Base-by-base conservation (phyloP, 441 rosid genomes). In the Corymbia calophylla region DNA sequence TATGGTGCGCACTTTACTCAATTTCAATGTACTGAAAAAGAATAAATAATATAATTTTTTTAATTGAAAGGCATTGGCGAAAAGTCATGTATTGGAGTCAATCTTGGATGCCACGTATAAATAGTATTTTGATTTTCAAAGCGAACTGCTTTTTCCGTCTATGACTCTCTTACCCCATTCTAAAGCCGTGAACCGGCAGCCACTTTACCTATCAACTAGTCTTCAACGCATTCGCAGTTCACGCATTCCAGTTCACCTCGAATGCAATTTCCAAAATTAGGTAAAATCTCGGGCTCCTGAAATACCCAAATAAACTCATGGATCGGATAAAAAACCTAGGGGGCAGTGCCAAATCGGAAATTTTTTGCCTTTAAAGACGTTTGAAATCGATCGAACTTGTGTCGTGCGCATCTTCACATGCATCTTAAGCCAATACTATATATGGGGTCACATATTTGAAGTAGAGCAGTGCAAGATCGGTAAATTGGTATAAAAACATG, bases 321-420 rank as follows among this genome's bases (percentile, higher is more conserved):
- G 44, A 77, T 77, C n/a, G n/a, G n/a, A 27, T 73, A 12, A 39
- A 21, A 21, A 35, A 9, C 5, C 1, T 70, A 35, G 25, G 47
- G 25, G 14, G 48, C 15, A 21, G 27, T 9, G 47, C 21, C 1
- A 4, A 70, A 70, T 70, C 1, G 14, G 6, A 19, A 35, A 32
- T 35, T 70, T 2, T 4, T 3, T 19, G 12, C 6, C 18, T 15
- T 19, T 19, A 0, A 10, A 32, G 47, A 9, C 8, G 1, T 35
- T 2, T 0, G 7, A 19, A 12, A 73, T 77, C 3, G 1, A 77
- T 12, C 5, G 0, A 77, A 39, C 15, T 77, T 3, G 6, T 6
- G 17, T 6, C 18, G 10, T 23, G 84, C n/a, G 15, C 51, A 7
- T 13, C 4, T 7, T 23, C 84, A 77, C 51, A 3, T 12, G 51